Evolutionary conservation across 306 rosid species (phyloP).

Genomic region (Prosopis cineraria): DNA sequence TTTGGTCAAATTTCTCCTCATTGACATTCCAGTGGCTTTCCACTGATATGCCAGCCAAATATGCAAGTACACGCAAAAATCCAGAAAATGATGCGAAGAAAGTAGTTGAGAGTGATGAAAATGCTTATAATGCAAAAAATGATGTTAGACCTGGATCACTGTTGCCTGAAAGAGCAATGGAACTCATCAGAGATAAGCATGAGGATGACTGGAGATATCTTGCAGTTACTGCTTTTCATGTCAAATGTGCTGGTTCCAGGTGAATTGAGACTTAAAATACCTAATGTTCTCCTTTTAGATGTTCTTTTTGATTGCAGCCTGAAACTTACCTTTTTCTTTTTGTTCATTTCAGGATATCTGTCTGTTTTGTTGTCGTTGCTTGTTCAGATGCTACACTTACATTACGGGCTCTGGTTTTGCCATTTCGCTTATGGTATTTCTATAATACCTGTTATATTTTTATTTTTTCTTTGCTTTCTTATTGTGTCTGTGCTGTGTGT

Average conservation of each 20-base stretch:
- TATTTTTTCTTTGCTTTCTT: neutral
- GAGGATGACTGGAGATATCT: conserved; percentile 99
- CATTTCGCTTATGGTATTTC: conserved; percentile 82
- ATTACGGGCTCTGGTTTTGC: conserved; percentile 80
- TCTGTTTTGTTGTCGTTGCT: conserved; percentile 86
- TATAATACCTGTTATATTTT: conserved; percentile 22
- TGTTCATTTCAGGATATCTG: conserved; percentile 68
- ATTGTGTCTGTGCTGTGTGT: conserved; percentile 3
- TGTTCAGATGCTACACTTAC: conserved; percentile 92
- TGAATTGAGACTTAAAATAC: conserved; percentile 41
- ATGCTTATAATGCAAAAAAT: conserved; percentile 36
- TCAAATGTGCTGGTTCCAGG: conserved; percentile 82
- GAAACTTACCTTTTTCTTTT: conserved; percentile 16
- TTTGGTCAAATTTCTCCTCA: conserved; percentile 48
- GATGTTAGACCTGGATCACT: conserved; percentile 42
- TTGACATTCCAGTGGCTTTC: conserved; percentile 98
- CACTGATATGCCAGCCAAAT: conserved; percentile 87
- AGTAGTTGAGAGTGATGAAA: conserved; percentile 37
- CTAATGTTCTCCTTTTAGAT: conserved; percentile 29
- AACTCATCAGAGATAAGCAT: conserved; percentile 49
- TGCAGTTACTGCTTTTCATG: conserved; percentile 91
- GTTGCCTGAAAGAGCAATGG: conserved; percentile 45
- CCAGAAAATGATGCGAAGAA: conserved; percentile 35
- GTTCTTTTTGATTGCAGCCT: conserved; percentile 22
- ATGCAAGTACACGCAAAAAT: conserved; percentile 46